Percentiles rank a stretch among this genome's conserved stretches.
These are phyloP conservation scores for Cicer bijugum DNA, from an alignment of 306 rosid species.

Conservation along the genomic window DNA sequence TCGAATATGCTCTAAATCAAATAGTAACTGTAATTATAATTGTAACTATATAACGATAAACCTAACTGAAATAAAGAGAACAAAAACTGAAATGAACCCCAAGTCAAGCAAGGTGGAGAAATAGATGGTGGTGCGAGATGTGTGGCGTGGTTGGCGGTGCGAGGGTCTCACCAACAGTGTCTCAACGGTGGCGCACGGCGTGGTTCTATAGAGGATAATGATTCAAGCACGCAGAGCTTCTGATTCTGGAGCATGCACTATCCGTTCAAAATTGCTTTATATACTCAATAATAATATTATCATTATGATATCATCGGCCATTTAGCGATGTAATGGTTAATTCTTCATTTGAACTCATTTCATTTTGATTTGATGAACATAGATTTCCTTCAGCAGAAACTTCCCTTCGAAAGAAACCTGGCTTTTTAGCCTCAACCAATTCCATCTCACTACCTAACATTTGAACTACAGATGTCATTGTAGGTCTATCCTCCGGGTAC, in stretches of 20 bases:
- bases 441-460: conserved; percentile 54
- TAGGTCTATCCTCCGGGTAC: conserved; percentile 53
- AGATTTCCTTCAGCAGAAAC: background rate
- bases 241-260: background rate
- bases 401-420: conserved; percentile 45
- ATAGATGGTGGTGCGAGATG: too few relatives aligned
- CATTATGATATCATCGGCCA: conserved; percentile 11
- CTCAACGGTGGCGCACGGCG: too few relatives aligned
- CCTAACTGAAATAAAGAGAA: too few relatives aligned
- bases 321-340: conserved; percentile 36
- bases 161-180: too few relatives aligned
- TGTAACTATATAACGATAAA: too few relatives aligned
- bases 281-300: background rate
- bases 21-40: too few relatives aligned
- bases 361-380: conserved; percentile 34
- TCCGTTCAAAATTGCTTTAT: background rate
- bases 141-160: too few relatives aligned
- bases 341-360: conserved; percentile 41
- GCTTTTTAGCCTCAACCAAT: conserved; percentile 56
- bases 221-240: background rate
- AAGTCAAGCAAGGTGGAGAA: too few relatives aligned
- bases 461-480: conserved; percentile 47
- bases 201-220: too few relatives aligned
- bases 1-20: too few relatives aligned
- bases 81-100: too few relatives aligned